These are phyloP conservation scores for Dendrostoma leiphaemia DNA, from an alignment of 2,329 filamentous ascomycete species.

Conservation along the genomic window DNA sequence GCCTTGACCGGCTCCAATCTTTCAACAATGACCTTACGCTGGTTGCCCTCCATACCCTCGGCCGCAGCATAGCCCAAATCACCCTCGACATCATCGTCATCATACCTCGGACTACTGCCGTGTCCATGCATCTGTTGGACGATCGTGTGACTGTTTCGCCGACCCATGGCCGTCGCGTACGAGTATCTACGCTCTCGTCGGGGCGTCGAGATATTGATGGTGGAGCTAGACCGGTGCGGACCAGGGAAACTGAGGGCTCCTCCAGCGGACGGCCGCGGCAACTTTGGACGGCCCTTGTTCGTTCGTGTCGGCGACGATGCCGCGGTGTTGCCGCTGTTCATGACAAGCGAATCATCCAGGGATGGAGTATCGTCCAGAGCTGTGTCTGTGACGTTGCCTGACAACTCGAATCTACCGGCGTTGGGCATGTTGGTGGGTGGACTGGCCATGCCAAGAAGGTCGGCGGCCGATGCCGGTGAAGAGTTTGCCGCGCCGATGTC, in stretches of 20 bases:
- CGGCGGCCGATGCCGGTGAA: slow-evolving; percentile 48
- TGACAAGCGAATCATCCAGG: slow-evolving; percentile 31
- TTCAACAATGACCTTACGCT: slow-evolving; percentile 95
- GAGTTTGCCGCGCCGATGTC: slow-evolving; percentile 77
- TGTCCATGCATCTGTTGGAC: slow-evolving; percentile 51
- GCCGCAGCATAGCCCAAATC: slow-evolving; percentile 94
- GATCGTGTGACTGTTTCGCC: slow-evolving; percentile 48
- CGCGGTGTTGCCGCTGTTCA: slow-evolving; percentile 17
- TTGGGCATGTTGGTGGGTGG: slow-evolving; percentile 68
- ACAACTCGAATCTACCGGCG: slow-evolving; percentile 72
- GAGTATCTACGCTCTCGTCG: slow-evolving; percentile 53
- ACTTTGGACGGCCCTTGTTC: slow-evolving; percentile 20
- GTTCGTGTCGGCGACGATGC: slow-evolving; percentile 16
- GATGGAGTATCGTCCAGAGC: slow-evolving; percentile 37
- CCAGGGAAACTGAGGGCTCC: slow-evolving; percentile 39
- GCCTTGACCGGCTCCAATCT: slow-evolving; percentile 93
- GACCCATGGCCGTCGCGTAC: slow-evolving; percentile 46
- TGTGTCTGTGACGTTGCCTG: slow-evolving; percentile 37
- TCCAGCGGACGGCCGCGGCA: slow-evolving; percentile 20
- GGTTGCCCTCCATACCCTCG: slow-evolving; percentile 87
- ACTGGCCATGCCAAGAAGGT: slow-evolving; percentile 68
- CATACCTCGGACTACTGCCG: slow-evolving; percentile 34
- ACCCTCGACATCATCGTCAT: slow-evolving; percentile 79
- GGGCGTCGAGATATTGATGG: slow-evolving; percentile 40
- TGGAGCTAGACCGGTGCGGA: slow-evolving; percentile 30